Evolutionary conservation across 2,329 filamentous ascomycete genomes (phyloP), one percentile per base, ranked within the genome.

Genomic region (Exophiala phaeomuriformis): DNA sequence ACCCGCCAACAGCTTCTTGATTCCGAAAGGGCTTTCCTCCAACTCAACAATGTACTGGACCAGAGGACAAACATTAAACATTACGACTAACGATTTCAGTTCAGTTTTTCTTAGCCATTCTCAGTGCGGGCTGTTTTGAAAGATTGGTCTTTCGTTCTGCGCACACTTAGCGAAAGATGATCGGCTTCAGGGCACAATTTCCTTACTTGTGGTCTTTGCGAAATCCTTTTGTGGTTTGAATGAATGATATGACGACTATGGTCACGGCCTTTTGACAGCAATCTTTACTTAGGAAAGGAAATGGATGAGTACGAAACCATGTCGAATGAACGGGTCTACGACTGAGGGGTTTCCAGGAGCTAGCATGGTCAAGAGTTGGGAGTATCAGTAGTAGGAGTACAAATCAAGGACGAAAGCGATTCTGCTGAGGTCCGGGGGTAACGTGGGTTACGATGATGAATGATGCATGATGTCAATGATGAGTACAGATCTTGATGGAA

Each of bases 171-270:
- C 47, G 31, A 42, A 53, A 58, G 56, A 58, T 49, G 40, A 51
- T 46, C 48, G 41, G 56, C 56, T 58, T 53, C 56, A 58, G 50
- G 53, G 56, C 56, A 58, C 53, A 53, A 46, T 58, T 56, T 58
- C 56, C 41, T 58, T 58, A 41, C 46, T 47, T 48, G 46, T 48
- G 31, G n/a, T 28, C 9, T 43, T 55, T 49, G 9, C 29, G 47
- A 8, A n/a, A 41, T 5, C 9, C 10, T 51, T 36, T 33, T 29
- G 36, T 30, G 6, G 9, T 43, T 47, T 54, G 48, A 37, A 50
- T 49, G 39, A 44, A 32, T 31, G 42, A 32, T 32, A 45, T 45
- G n/a, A 45, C 32, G 39, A 41, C 39, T 27, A 41, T 10, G 12
- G 3, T 45, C n/a, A 45, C n/a, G 42, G 32, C 30, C 42, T 45